These are phyloP conservation scores for Phytophthora crassamura DNA, from an alignment of 352 stramenopile species.

Conservation along the genomic window DNA sequence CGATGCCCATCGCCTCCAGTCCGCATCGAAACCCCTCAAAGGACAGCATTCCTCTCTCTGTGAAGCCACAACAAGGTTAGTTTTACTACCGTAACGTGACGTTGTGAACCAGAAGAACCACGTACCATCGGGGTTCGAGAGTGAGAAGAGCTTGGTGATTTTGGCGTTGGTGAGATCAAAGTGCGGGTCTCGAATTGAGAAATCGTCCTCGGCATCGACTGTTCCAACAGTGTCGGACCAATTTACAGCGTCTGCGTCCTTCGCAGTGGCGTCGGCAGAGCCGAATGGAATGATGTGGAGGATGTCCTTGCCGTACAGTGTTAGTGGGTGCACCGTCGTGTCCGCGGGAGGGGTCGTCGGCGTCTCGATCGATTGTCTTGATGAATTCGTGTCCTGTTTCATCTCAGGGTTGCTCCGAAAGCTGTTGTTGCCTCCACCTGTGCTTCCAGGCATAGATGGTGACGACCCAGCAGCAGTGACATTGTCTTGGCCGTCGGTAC, in stretches of 20 bases:
- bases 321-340: conserved; percentile 34
- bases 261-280: conserved; percentile 62
- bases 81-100: background rate
- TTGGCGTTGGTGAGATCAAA: conserved; percentile 40
- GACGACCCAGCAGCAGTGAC: background rate
- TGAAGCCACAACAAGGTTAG: background rate
- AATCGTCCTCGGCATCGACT: conserved; percentile 28
- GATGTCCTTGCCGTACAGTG: conserved; percentile 68
- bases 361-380: conserved; percentile 9
- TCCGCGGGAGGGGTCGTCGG: conserved; percentile 16
- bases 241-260: conserved; percentile 35
- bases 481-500: background rate
- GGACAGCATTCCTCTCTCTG: conserved; percentile 62
- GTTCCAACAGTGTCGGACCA: conserved; percentile 35
- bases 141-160: conserved; percentile 56
- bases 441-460: conserved; percentile 13
- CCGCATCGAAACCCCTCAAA: conserved; percentile 73
- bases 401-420: conserved; percentile 29
- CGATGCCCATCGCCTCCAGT: conserved; percentile 78
- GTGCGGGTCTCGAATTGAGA: conserved; percentile 36
- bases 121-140: conserved; percentile 63
- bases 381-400: conserved; percentile 20
- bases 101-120: conserved; percentile 1
- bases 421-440: conserved; percentile 15
- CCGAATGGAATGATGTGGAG: conserved; percentile 52